Conservation (phyloP, 345 rosid genomes). For the Eucalyptus microcorys region DNA sequence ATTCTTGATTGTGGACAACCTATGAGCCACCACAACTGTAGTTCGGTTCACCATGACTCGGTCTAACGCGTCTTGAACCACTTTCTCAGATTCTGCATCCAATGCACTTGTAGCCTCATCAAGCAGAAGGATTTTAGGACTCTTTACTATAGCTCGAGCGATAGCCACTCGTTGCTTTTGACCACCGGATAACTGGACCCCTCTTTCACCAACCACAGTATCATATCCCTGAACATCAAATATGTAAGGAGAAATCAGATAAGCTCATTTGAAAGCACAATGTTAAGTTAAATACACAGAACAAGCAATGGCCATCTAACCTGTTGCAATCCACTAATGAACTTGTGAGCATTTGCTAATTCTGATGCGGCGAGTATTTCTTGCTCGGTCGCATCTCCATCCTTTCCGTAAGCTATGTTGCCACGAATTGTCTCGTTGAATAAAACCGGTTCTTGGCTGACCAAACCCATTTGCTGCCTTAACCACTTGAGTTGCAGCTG, state of each 20-base stretch:
- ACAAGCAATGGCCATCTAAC: neutral
- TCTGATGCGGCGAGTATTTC: conserved; percentile 65
- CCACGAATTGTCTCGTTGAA: conserved; percentile 71
- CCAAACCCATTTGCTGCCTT: conserved; percentile 72
- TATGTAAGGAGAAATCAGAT: neutral
- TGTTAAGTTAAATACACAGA: neutral
- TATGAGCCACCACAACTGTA: conserved; percentile 37
- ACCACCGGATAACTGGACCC: conserved; percentile 42
- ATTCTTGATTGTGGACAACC: conserved; percentile 41
- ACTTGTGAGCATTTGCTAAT: conserved; percentile 65
- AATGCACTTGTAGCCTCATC: conserved; percentile 59
- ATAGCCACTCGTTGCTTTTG: conserved; percentile 57
- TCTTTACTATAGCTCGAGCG: conserved; percentile 41
- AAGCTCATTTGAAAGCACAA: neutral
- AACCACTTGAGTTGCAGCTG: conserved; percentile 61
- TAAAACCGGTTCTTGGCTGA: conserved; percentile 73
- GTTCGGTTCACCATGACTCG: conserved; percentile 32
- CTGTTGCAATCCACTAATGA: conserved; percentile 72
- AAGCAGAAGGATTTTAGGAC: conserved; percentile 30
- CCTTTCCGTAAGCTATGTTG: conserved; percentile 75
- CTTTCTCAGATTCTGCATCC: conserved; percentile 42
- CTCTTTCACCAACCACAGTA: conserved; percentile 41
- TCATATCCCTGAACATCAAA: conserved; percentile 33
- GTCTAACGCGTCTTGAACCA: conserved; percentile 45
- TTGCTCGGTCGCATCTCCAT: conserved; percentile 54